Base-by-base conservation (phyloP, 345 rosid species). In the Eucalyptus erythrocorys region DNA sequence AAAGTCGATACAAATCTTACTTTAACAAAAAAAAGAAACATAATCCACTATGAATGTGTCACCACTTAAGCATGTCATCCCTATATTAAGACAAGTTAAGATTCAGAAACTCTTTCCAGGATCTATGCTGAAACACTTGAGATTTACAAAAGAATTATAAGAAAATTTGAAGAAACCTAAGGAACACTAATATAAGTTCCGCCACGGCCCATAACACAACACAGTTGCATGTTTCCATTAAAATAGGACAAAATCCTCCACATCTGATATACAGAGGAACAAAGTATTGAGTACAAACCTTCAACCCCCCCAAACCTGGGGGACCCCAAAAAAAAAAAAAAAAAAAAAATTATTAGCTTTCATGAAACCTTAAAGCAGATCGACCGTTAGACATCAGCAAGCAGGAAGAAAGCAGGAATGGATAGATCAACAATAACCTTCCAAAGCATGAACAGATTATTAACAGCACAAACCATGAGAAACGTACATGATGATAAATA, bases 401-500 rank as follows among this genome's bases (percentile, higher is more conserved):
- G 34, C 17, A 19, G 42, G 79, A 66, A 66, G 37, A 87, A 61
- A 82, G 81, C 27, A 88, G 89, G 87, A 37, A 86, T 30, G 88
- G 86, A n/a, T 64, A 71, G 43, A 71, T 71, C 81, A 37, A 71
- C 45, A 21, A 59, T 59, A 11, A 59, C 27, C 45, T 37, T 37
- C 27, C 27, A 71, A 71, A 17, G 6, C 24, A 71, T 71, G 81
- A 71, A 37, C 43, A 48, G 57, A 85, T 17, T 32, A 34, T 48
- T 50, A 92, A 34, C 86, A 80, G 64, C 88, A 87, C 32, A 79
- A 45, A 22, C 43, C 48, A 85, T 76, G 82, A 37, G n/a, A 89
- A 80, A 90, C 97, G 87, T 97, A 98, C 99, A 93, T 97, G 99
- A 92, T 98, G 99, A 92, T 98, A 97, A 88, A 98, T 97, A 90